phyloP scores from a whole-genome alignment of 2,329 filamentous ascomycete genomes.

The Colletotrichum nymphaeae region DNA sequence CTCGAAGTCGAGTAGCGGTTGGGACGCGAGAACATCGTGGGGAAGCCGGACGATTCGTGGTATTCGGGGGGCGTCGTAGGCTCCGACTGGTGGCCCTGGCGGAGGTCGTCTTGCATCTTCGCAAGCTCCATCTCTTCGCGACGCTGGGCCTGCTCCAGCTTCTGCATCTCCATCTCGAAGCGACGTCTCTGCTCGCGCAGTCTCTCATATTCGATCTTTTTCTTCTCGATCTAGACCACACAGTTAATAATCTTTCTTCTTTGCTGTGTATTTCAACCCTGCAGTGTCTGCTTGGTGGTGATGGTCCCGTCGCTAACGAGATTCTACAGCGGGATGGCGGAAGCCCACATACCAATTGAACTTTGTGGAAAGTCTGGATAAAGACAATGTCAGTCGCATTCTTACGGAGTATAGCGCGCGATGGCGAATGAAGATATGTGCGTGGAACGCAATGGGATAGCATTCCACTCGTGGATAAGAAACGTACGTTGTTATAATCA shows the following conservation, averaged over 20 bases:
- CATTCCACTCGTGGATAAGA: not conserved
- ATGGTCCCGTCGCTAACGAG: not conserved
- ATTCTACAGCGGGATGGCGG: not conserved
- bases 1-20: conserved; percentile 92
- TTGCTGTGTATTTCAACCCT: not conserved
- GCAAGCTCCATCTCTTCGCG: conserved; percentile 86
- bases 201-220: conserved; percentile 91
- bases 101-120: conserved; percentile 84
- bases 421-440: not conserved
- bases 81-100: conserved; percentile 85
- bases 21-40: conserved; percentile 82
- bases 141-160: conserved; percentile 86
- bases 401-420: not conserved
- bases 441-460: not conserved
- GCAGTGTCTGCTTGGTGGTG: not conserved
- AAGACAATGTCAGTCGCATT: conserved; percentile 23
- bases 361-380: conserved; percentile 73
- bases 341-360: conserved; percentile 76
- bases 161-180: conserved; percentile 93
- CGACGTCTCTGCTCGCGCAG: conserved; percentile 88
- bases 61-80: conserved; percentile 97
- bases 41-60: conserved; percentile 79
- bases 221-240: conserved; percentile 82
- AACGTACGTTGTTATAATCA: conserved; percentile 61
- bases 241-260: conserved; percentile 48